These are phyloP conservation scores for Trichoderma sp. DNA, from an alignment of 2,329 filamentous ascomycete species.

Conservation along the genomic window DNA sequence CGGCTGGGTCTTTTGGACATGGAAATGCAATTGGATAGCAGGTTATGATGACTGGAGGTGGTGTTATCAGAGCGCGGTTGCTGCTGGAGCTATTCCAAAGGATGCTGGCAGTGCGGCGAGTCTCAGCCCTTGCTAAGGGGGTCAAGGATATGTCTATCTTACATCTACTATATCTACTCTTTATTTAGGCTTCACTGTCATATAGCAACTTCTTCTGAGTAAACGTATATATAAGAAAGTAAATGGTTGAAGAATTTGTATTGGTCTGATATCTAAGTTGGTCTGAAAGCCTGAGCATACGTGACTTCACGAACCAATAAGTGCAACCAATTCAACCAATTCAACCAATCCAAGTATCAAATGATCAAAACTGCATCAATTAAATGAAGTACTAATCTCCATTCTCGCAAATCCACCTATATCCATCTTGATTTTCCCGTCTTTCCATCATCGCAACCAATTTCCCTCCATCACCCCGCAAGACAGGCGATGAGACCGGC, in stretches of 20 bases:
- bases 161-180: neutral
- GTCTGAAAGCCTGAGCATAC: neutral
- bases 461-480: neutral
- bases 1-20: conserved; percentile 63
- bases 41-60: conserved; percentile 50
- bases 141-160: neutral
- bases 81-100: conserved; percentile 31
- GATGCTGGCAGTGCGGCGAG: conserved; percentile 27
- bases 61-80: conserved; percentile 44
- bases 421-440: neutral
- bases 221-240: neutral
- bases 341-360: neutral
- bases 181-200: neutral
- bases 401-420: neutral
- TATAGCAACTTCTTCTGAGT: neutral
- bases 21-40: conserved; percentile 48
- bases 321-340: neutral
- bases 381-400: neutral
- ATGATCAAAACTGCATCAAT: neutral
- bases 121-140: conserved; percentile 20
- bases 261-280: neutral
- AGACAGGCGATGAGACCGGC: no score
- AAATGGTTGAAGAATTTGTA: neutral
- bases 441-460: neutral
- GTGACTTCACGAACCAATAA: neutral